Evolutionary conservation across 2,329 filamentous ascomycete species (phyloP).

Genomic region (Epichloe festucae): DNA sequence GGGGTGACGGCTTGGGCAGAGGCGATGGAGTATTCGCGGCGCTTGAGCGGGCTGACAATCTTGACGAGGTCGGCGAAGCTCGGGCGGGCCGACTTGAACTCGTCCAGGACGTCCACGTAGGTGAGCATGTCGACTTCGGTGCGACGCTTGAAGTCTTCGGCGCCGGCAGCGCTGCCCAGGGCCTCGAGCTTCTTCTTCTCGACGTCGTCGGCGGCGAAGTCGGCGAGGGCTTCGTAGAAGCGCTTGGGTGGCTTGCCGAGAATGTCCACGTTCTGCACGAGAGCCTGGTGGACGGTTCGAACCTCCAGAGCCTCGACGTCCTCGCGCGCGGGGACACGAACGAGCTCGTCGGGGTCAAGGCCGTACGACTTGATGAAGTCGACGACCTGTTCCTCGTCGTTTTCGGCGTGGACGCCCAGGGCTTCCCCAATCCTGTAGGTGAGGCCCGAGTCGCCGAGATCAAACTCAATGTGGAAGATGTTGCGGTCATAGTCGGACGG

Average conservation of each 20-base stretch:
- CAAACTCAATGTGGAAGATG: conserved; percentile 99
- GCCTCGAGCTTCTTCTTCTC: conserved; percentile 71
- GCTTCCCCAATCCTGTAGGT: conserved; percentile 97
- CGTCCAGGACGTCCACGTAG: conserved; percentile 78
- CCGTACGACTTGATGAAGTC: conserved; percentile 87
- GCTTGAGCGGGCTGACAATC: conserved; percentile 85
- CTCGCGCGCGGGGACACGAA: conserved; percentile 84
- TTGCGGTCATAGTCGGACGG: conserved; percentile 85
- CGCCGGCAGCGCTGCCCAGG: conserved; percentile 66
- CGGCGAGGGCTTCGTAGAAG: conserved; percentile 87
- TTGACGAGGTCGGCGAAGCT: conserved; percentile 77
- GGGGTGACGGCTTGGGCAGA: conserved; percentile 93
- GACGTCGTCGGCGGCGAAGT: conserved; percentile 68
- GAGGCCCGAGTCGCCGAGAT: conserved; percentile 79
- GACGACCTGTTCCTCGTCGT: conserved; percentile 64
- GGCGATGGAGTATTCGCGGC: conserved; percentile 96
- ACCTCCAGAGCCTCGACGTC: conserved; percentile 63
- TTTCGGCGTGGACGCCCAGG: conserved; percentile 90
- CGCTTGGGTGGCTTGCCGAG: conserved; percentile 94
- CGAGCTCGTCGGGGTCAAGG: conserved; percentile 66
- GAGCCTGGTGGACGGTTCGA: conserved; percentile 82
- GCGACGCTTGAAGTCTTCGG: conserved; percentile 82
- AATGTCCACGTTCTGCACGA: conserved; percentile 89
- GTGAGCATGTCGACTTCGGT: conserved; percentile 84
- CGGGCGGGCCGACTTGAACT: conserved; percentile 82